These are phyloP conservation scores for Canariomyces notabilis DNA, from an alignment of 2,329 filamentous ascomycete species.

Conservation along the genomic window DNA sequence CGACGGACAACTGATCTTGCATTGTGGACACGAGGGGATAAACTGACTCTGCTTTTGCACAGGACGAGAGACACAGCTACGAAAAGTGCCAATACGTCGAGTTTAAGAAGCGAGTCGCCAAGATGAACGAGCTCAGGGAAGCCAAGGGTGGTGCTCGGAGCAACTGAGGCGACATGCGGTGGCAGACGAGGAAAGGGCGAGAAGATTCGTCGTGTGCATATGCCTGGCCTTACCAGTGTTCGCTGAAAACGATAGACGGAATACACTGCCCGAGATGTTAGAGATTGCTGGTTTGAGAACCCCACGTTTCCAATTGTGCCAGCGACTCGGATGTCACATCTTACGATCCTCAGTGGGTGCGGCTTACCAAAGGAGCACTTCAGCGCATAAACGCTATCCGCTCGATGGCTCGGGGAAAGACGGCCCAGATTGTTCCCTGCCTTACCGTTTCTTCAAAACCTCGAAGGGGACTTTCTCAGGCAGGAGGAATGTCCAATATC, in stretches of 20 bases:
- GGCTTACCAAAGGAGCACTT: too few relatives aligned
- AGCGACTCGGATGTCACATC: not conserved
- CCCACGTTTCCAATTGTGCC: not conserved
- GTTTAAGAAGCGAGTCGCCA: constrained; percentile 96
- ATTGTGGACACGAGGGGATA: not conserved
- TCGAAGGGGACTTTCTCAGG: too few relatives aligned
- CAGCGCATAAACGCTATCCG: too few relatives aligned
- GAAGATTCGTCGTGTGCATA: constrained; percentile 23
- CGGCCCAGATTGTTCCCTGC: too few relatives aligned
- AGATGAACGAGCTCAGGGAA: constrained; percentile 94
- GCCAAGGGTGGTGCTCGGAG: constrained; percentile 79
- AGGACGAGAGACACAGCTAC: constrained; percentile 96
- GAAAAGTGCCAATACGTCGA: constrained; percentile 99
- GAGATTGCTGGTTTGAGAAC: not conserved
- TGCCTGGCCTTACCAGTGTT: not conserved
- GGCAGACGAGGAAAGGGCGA: not conserved
- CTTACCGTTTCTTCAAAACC: too few relatives aligned
- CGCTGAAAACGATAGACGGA: constrained; percentile 12
- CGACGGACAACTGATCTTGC: not conserved
- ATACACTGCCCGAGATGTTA: constrained; percentile 7
- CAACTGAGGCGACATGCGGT: constrained; percentile 53
- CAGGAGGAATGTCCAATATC: too few relatives aligned
- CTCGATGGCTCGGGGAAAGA: too few relatives aligned
- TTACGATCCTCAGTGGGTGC: too few relatives aligned
- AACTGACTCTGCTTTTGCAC: constrained; percentile 15